Conservation (phyloP, 2,329 filamentous ascomycete species). For the Calonectria crousiana region DNA sequence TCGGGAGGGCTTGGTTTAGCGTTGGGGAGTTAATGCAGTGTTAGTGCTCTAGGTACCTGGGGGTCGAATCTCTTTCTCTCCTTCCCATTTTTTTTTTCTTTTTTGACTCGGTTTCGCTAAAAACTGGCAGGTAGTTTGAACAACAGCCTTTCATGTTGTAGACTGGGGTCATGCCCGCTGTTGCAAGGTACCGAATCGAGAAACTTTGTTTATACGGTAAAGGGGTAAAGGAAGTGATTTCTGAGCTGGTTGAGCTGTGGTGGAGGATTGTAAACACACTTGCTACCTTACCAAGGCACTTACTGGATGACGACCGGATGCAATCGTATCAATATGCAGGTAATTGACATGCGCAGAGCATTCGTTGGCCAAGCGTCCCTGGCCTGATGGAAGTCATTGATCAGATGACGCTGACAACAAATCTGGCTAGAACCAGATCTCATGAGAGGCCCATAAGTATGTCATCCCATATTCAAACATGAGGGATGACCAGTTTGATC, state of each 20-base stretch:
- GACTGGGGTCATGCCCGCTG: background rate
- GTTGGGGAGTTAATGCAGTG: slow-evolving; percentile 15
- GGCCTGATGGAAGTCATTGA: slow-evolving; percentile 12
- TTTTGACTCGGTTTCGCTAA: background rate
- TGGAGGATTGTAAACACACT: background rate
- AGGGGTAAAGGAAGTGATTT: background rate
- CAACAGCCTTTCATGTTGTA: background rate
- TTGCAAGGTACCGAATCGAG: background rate
- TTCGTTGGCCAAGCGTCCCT: slow-evolving; percentile 20
- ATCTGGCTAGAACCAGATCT: background rate
- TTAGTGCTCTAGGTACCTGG: slow-evolving; percentile 28
- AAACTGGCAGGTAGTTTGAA: background rate
- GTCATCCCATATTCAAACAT: background rate
- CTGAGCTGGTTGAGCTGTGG: background rate
- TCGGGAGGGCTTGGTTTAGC: slow-evolving; percentile 11
- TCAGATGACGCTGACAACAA: background rate
- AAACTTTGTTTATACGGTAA: background rate
- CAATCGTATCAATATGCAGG: background rate
- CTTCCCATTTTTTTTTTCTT: no score
- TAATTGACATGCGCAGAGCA: slow-evolving; percentile 5
- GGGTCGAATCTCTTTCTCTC: background rate
- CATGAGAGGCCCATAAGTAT: background rate
- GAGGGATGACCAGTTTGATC: no score
- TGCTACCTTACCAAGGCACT: slow-evolving; percentile 21
- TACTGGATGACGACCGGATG: slow-evolving; percentile 12